phyloP scores from a whole-genome alignment of 2,329 filamentous ascomycete genomes.

The Neonectria magnoliae region DNA sequence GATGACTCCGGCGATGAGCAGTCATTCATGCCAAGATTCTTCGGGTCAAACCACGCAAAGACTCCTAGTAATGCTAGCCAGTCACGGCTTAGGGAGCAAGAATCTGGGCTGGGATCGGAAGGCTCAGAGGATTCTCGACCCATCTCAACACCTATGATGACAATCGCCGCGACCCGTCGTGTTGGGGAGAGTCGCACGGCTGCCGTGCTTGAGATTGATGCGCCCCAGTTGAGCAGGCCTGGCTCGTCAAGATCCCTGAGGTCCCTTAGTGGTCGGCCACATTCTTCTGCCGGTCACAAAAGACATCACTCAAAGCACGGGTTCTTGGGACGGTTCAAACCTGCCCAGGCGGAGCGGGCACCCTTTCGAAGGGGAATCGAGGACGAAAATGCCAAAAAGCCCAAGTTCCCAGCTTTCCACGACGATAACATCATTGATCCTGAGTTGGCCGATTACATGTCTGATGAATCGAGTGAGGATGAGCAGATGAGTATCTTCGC shows the following conservation, averaged over 20 bases:
- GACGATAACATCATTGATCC: slow-evolving; percentile 99
- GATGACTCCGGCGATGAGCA: slow-evolving; percentile 87
- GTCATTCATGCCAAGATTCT: slow-evolving; percentile 72
- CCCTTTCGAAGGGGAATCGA: slow-evolving; percentile 82
- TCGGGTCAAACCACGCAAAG: slow-evolving; percentile 64
- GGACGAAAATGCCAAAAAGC: slow-evolving; percentile 72
- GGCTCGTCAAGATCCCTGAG: slow-evolving; percentile 91
- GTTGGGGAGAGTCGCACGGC: slow-evolving; percentile 84
- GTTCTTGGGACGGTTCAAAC: slow-evolving; percentile 79
- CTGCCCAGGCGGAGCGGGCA: slow-evolving; percentile 79
- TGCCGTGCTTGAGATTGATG: slow-evolving; percentile 89
- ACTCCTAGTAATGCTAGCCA: slow-evolving; percentile 45
- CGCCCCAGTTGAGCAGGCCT: slow-evolving; percentile 85
- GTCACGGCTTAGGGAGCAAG: slow-evolving; percentile 51
- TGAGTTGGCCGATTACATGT: slow-evolving; percentile 93
- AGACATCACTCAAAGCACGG: slow-evolving; percentile 90
- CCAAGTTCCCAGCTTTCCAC: slow-evolving; percentile 89
- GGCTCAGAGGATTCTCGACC: slow-evolving; percentile 61
- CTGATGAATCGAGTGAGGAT: slow-evolving; percentile 92
- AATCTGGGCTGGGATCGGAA: slow-evolving; percentile 54
- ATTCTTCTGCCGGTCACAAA: slow-evolving; percentile 79
- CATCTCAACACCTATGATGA: slow-evolving; percentile 76
- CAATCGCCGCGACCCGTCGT: slow-evolving; percentile 72
- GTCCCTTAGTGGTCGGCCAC: slow-evolving; percentile 76
- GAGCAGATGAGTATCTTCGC: slow-evolving; percentile 91